These are phyloP conservation scores for Saccharomycopsis sp. DNA, from an alignment of 805 yeast genomes.

Conservation along the genomic window DNA sequence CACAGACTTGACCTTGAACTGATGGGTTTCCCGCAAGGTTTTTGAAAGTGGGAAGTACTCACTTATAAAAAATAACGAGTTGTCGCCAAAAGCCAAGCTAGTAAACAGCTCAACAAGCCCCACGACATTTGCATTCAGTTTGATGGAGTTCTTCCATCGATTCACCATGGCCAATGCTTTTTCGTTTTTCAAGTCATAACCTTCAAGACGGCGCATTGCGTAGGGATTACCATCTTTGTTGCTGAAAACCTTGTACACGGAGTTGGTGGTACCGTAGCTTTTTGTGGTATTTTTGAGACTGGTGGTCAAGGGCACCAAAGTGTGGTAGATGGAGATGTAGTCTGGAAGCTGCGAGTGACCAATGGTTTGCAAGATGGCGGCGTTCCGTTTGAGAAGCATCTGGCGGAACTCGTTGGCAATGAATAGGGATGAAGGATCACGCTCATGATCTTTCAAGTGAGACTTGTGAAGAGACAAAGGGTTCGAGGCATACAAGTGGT, in stretches of 20 bases:
- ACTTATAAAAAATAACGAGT: slow-evolving; percentile 65
- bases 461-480: slow-evolving; percentile 60
- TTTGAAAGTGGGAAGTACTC: slow-evolving; percentile 76
- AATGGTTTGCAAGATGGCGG: slow-evolving; percentile 66
- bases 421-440: slow-evolving; percentile 60
- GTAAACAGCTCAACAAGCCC: slow-evolving; percentile 76
- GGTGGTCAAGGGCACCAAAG: slow-evolving; percentile 71
- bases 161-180: slow-evolving; percentile 51
- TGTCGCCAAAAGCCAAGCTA: slow-evolving; percentile 75
- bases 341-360: slow-evolving; percentile 58
- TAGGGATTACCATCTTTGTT: slow-evolving; percentile 72
- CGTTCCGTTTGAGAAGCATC: slow-evolving; percentile 60
- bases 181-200: slow-evolving; percentile 46
- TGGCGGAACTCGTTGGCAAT: slow-evolving; percentile 67
- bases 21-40: slow-evolving; percentile 63
- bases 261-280: slow-evolving; percentile 44
- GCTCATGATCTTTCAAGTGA: slow-evolving; percentile 60
- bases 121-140: slow-evolving; percentile 46
- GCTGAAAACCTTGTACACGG: slow-evolving; percentile 72
- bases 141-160: slow-evolving; percentile 52
- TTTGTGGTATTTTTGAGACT: slow-evolving; percentile 26
- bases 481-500: slow-evolving; percentile 83
- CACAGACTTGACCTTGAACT: slow-evolving; percentile 27
- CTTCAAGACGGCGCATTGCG: slow-evolving; percentile 65
- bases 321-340: slow-evolving; percentile 72